These are phyloP conservation scores for Helotiales sp. DNA, from an alignment of 2,329 filamentous ascomycete species.

Conservation along the genomic window DNA sequence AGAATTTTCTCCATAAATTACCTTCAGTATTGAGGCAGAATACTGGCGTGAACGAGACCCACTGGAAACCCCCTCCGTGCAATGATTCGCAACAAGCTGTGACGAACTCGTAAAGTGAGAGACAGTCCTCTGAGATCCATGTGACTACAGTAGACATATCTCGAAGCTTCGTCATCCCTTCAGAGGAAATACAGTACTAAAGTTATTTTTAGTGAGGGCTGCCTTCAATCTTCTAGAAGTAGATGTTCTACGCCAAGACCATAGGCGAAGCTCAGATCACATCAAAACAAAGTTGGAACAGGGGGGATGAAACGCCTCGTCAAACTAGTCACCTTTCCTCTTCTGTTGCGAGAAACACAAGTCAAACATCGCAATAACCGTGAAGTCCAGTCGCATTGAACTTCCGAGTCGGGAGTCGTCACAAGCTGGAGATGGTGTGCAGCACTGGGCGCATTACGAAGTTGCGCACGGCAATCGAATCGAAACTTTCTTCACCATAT, in stretches of 20 bases:
- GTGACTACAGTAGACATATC: too few relatives aligned
- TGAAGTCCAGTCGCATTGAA: neutral
- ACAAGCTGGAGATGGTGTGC: neutral
- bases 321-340: neutral
- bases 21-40: too few relatives aligned
- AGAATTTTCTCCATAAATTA: too few relatives aligned
- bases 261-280: neutral
- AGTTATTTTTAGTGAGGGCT: neutral
- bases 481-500: constrained; percentile 3
- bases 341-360: constrained; percentile 4
- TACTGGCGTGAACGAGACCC: too few relatives aligned
- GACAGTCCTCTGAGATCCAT: too few relatives aligned
- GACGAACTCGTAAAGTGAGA: too few relatives aligned
- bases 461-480: too few relatives aligned
- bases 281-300: constrained; percentile 14
- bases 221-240: neutral
- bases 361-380: neutral
- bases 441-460: neutral
- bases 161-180: neutral
- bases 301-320: constrained; percentile 4
- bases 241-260: constrained; percentile 3
- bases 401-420: neutral
- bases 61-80: too few relatives aligned
- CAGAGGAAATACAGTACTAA: neutral
- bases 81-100: too few relatives aligned